Conservation (phyloP, 163 green algal genomes). For the Prototheca cutis region DNA sequence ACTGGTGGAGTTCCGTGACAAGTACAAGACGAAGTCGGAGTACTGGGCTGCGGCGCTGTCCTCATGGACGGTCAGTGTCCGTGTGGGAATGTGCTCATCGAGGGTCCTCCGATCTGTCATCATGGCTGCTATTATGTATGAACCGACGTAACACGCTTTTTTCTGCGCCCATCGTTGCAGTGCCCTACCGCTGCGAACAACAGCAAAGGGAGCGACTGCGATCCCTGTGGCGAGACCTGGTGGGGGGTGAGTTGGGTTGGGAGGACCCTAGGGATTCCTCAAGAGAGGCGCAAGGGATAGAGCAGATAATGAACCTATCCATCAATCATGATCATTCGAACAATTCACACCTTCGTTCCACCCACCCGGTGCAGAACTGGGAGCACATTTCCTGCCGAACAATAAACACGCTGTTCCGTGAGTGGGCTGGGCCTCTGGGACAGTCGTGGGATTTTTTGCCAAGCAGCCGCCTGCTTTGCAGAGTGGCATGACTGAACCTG, state of each 20-base stretch:
- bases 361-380: slow-evolving; percentile 6
- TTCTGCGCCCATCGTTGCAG: not conserved
- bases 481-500: not conserved
- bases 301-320: no score
- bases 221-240: slow-evolving; percentile 9
- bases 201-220: slow-evolving; percentile 4
- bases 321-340: no score
- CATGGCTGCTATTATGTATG: no score
- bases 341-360: no score
- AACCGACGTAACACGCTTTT: no score
- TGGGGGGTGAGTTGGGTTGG: slow-evolving; percentile 10
- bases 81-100: no score
- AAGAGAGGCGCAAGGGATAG: no score
- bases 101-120: no score
- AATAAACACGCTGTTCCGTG: slow-evolving; percentile 4
- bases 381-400: slow-evolving; percentile 11
- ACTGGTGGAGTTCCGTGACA: not conserved
- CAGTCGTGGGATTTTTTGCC: no score
- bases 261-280: not conserved
- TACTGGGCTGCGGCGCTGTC: not conserved
- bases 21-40: not conserved
- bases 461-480: no score
- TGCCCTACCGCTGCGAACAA: slow-evolving; percentile 6
- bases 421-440: no score
- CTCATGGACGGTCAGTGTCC: not conserved